Evolutionary conservation across 805 yeast genomes (phyloP), one percentile per base, ranked within the genome.

Genomic region (Nakazawaea populi): DNA sequence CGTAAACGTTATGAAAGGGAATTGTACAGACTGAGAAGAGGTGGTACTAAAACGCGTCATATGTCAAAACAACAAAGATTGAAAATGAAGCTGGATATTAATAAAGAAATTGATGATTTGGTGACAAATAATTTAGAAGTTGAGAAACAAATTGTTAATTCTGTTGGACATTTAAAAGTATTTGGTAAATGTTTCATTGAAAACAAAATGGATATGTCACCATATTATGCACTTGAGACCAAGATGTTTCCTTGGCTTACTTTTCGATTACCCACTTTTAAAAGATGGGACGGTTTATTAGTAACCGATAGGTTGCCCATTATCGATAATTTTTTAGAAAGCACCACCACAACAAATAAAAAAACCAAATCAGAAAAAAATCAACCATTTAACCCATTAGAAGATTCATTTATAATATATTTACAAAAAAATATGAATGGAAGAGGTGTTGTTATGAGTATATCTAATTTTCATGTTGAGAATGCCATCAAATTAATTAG

Each of bases 381-480:
- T 24, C 11, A 36, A 37, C 35, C 18, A 6, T 36, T 28, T 11
- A 29, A 38, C 27, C n/a, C 45, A 5, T 29, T 6, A 28, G n/a
- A 18, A 4, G 47, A 46, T 11, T 67, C 71, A 50, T 57, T 64
- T 46, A 47, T 71, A 10, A 64, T 64, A 44, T 56, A 52, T 7
- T 51, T 69, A 34, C 66, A 66, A 36, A 43, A 54, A 6, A 53
- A 60, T 32, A 53, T 67, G 35, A 62, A 63, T 8, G 83, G 82
- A 4, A 65, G 63, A 52, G 88, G 88, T 4, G 75, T 81, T 27
- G 85, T 79, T 1, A 60, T 82, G 4, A 74, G 84, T 3, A 75
- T 77, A 1, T 60, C 75, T 18, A 74, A 80, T 51, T 60, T 61
- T 10, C 73, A 76, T 50, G 65, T 69, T 24, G 67, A 71, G 27